phyloP scores from a whole-genome alignment of 1,139 yeast species.

The Sugiyamaella sp. region DNA sequence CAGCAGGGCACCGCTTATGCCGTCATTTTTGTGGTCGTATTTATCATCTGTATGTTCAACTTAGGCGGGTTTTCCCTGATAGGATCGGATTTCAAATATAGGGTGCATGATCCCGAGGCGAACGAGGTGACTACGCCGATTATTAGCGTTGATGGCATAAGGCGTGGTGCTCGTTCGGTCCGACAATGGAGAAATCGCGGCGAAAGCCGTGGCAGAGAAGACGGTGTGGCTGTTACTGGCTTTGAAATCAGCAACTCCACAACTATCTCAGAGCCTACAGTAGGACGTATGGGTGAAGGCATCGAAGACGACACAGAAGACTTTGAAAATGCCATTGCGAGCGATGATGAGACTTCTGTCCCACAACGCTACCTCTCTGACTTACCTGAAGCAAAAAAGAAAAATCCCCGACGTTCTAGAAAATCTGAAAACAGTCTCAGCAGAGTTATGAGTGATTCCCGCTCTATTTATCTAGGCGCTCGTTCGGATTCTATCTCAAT shows the following conservation, averaged over 20 bases:
- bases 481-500: slow-evolving; percentile 19
- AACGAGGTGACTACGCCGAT: slow-evolving; percentile 9
- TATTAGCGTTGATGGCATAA: slow-evolving; percentile 10
- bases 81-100: slow-evolving; percentile 61
- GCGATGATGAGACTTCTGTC: slow-evolving; percentile 8
- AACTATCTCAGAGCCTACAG: not conserved
- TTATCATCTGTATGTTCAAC: slow-evolving; percentile 71
- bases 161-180: not conserved
- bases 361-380: slow-evolving; percentile 7
- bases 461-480: slow-evolving; percentile 6
- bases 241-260: not conserved
- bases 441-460: slow-evolving; percentile 4
- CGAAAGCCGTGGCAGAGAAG: not conserved
- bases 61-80: slow-evolving; percentile 72
- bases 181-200: slow-evolving; percentile 2
- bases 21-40: slow-evolving; percentile 75
- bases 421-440: not conserved
- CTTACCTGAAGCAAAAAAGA: not conserved
- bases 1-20: slow-evolving; percentile 84
- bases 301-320: slow-evolving; percentile 3
- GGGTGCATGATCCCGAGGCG: slow-evolving; percentile 11
- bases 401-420: not conserved
- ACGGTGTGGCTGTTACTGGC: not conserved
- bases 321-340: slow-evolving; percentile 12
- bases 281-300: slow-evolving; percentile 4